phyloP scores from a whole-genome alignment of 345 rosid genomes.

The Salix suchowensis region DNA sequence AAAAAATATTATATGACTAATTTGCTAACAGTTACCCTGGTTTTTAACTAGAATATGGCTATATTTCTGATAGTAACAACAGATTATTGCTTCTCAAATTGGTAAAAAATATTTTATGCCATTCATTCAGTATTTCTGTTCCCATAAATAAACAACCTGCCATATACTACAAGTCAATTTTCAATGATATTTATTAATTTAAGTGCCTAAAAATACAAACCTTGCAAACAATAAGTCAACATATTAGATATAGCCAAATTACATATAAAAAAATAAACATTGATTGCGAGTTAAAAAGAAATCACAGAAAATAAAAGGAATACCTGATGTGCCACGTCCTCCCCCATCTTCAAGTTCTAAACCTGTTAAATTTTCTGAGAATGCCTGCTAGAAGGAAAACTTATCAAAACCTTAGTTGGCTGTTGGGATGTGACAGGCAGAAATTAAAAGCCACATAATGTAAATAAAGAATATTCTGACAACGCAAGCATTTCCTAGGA shows the following conservation, averaged over 20 bases:
- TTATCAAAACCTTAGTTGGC: constrained; percentile 7
- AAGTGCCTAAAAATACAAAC: not conserved
- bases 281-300: not conserved
- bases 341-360: constrained; percentile 99
- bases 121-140: not conserved
- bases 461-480: not conserved
- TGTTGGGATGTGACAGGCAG: constrained; percentile 3
- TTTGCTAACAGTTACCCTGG: not conserved
- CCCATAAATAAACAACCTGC: not conserved
- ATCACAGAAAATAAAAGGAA: constrained; percentile 3
- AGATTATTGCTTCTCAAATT: not conserved
- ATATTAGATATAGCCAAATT: not conserved
- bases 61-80: not conserved
- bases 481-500: not conserved
- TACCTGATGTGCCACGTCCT: constrained; percentile 98
- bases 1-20: constrained; percentile 4
- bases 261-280: not conserved
- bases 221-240: not conserved
- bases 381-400: constrained; percentile 53
- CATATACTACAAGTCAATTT: not conserved
- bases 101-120: not conserved
- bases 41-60: not conserved
- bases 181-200: not conserved
- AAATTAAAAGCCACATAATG: constrained; percentile 6
- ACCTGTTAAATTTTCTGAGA: constrained; percentile 89